A percentile compares a stretch with the other conserved stretches of the same genome.
Evolutionary conservation across 305 asterid species (phyloP).

Genomic region (Petunia hybrid): DNA sequence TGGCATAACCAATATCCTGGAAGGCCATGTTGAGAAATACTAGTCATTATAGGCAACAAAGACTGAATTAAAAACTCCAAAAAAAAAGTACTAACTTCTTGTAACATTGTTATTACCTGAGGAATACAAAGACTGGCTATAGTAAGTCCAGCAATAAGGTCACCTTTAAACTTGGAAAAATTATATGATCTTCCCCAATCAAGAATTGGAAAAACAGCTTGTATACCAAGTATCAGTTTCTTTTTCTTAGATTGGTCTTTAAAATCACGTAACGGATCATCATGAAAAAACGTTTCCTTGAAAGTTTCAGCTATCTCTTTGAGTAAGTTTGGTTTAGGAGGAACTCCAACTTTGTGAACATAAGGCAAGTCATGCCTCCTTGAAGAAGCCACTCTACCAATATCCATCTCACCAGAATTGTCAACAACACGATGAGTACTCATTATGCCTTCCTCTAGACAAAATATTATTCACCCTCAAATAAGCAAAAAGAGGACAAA

Average conservation of each 20-base stretch:
- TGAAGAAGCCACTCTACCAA: constrained; percentile 48
- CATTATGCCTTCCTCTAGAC: constrained; percentile 38
- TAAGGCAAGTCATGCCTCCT: constrained; percentile 46
- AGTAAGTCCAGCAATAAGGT: constrained; percentile 81
- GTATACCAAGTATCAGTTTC: constrained; percentile 52
- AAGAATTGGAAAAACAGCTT: constrained; percentile 65
- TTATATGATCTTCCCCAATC: constrained; percentile 70
- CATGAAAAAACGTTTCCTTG: constrained; percentile 74
- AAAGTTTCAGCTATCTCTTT: constrained; percentile 54
- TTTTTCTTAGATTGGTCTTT: constrained; percentile 52
- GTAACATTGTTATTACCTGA: constrained; percentile 51
- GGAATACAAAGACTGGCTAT: constrained; percentile 78
- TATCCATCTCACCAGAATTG: constrained; percentile 29
- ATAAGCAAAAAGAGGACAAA: neutral
- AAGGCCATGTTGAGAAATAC: neutral
- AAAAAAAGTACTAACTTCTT: neutral
- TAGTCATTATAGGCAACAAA: neutral
- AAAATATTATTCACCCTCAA: constrained; percentile 35
- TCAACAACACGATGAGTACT: constrained; percentile 44
- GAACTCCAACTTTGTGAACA: constrained; percentile 63
- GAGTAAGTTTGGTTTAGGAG: constrained; percentile 58
- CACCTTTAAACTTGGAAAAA: constrained; percentile 67
- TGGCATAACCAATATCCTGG: constrained; percentile 67
- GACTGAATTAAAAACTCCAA: neutral
- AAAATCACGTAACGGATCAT: constrained; percentile 66